A percentile compares a stretch with the other conserved stretches of the same genome.
Evolutionary conservation across 129 eudicot species (phyloP).

Genomic region (Flaveria trinervia): DNA sequence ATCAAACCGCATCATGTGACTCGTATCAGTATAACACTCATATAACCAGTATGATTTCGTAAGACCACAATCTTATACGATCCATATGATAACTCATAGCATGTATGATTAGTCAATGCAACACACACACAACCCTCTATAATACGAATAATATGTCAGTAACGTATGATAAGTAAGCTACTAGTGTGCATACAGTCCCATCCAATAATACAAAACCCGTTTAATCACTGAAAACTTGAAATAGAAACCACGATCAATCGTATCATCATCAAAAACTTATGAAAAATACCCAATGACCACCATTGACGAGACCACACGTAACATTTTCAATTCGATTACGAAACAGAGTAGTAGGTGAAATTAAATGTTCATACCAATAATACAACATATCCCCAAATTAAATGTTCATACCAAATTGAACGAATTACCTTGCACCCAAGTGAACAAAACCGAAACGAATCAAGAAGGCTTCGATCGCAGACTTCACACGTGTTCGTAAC

Average conservation of each 20-base stretch:
- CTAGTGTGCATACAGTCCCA: not conserved
- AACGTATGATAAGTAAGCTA: too few relatives aligned
- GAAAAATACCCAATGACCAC: not conserved
- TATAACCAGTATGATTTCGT: too few relatives aligned
- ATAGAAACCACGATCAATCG: too few relatives aligned
- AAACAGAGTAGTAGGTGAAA: constrained; percentile 21
- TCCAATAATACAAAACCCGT: not conserved
- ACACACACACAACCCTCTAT: too few relatives aligned
- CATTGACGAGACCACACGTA: not conserved
- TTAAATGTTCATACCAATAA: not conserved
- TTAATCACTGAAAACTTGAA: constrained; percentile 15
- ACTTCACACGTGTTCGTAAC: constrained; percentile 89
- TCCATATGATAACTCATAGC: too few relatives aligned
- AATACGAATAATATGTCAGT: too few relatives aligned
- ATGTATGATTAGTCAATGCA: too few relatives aligned
- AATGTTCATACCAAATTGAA: not conserved
- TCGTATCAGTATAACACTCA: too few relatives aligned
- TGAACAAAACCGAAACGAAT: constrained; percentile 83
- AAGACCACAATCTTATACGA: too few relatives aligned
- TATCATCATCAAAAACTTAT: too few relatives aligned
- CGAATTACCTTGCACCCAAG: constrained; percentile 92
- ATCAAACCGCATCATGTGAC: too few relatives aligned
- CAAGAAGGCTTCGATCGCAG: constrained; percentile 93
- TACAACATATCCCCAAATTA: not conserved
- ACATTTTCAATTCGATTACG: not conserved